phyloP scores from a whole-genome alignment of 2,329 filamentous ascomycete species.

The Fusarium chlamydosporum region DNA sequence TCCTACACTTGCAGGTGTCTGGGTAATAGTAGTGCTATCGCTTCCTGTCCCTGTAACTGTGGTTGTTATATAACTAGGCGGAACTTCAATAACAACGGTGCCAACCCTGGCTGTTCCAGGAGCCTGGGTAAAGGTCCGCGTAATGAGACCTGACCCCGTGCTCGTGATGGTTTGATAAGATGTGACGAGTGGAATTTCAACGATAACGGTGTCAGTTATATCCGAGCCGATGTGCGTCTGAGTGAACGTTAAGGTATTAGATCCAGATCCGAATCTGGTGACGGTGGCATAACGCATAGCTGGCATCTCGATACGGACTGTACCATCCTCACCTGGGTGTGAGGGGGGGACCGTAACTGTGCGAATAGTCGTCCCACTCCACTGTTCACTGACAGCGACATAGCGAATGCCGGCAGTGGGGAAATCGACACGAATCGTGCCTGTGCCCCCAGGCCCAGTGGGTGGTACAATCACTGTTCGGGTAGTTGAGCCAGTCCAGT shows the following conservation, averaged over 20 bases:
- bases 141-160: not conserved
- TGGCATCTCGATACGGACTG: not conserved
- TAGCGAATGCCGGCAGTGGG: not conserved
- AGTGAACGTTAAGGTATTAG: not conserved
- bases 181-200: conserved; percentile 1
- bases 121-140: not conserved
- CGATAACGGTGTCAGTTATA: conserved; percentile 4
- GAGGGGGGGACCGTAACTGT: not conserved
- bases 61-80: not conserved
- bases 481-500: not conserved
- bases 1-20: not conserved
- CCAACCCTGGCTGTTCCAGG: not conserved
- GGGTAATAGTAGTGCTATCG: not conserved
- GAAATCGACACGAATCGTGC: not conserved
- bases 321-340: not conserved
- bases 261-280: not conserved
- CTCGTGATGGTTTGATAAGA: not conserved
- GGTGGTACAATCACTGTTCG: not conserved
- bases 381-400: not conserved
- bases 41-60: not conserved
- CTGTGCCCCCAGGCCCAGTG: not conserved
- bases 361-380: not conserved
- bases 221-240: not conserved
- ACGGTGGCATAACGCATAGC: conserved; percentile 1
- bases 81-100: not conserved